phyloP scores from a whole-genome alignment of 1,284 basidiomycete species.

The Cronartium quercuum region DNA sequence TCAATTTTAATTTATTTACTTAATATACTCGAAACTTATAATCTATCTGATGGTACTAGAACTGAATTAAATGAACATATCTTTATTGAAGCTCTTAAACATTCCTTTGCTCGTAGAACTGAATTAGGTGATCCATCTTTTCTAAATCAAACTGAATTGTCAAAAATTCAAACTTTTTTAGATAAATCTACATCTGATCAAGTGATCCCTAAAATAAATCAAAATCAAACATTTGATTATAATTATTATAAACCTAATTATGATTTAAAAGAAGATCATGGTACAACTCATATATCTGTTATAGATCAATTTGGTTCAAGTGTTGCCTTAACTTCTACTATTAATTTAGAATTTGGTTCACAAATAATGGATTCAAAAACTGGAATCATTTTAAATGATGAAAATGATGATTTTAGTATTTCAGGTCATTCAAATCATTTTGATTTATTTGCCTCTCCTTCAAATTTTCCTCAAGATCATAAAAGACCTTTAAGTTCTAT shows the following conservation, averaged over 20 bases:
- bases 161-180: background rate
- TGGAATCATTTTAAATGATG: slow-evolving; percentile 82
- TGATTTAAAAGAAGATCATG: slow-evolving; percentile 71
- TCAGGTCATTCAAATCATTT: slow-evolving; percentile 74
- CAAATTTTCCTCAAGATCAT: slow-evolving; percentile 76
- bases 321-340: slow-evolving; percentile 74
- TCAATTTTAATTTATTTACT: slow-evolving; percentile 72
- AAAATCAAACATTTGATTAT: slow-evolving; percentile 65
- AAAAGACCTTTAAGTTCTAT: slow-evolving; percentile 85
- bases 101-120: slow-evolving; percentile 60
- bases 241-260: slow-evolving; percentile 78
- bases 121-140: slow-evolving; percentile 66
- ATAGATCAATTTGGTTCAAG: slow-evolving; percentile 78
- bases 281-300: slow-evolving; percentile 77
- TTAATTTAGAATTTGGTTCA: slow-evolving; percentile 82
- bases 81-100: slow-evolving; percentile 70
- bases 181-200: slow-evolving; percentile 1
- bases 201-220: slow-evolving; percentile 29
- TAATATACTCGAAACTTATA: slow-evolving; percentile 65
- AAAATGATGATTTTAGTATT: slow-evolving; percentile 75
- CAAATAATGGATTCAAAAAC: slow-evolving; percentile 73
- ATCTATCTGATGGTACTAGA: slow-evolving; percentile 55
- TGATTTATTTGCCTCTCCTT: slow-evolving; percentile 57
- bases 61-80: slow-evolving; percentile 63
- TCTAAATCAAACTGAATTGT: slow-evolving; percentile 10